Evolutionary conservation across 164 flowering plant genomes (phyloP), one percentile per base, ranked within the genome.

Genomic region (Cinnamomum chago): DNA sequence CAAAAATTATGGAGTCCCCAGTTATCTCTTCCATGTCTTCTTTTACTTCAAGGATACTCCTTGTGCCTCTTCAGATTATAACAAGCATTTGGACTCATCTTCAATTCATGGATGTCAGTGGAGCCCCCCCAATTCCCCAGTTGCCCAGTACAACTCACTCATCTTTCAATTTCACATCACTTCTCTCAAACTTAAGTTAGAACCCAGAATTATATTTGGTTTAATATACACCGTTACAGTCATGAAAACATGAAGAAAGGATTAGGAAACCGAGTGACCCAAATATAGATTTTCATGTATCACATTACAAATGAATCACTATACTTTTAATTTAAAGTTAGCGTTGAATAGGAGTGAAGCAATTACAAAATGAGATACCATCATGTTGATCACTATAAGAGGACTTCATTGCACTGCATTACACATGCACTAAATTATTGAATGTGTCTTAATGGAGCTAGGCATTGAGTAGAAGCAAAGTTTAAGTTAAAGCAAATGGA

Each of bases 391-490:
- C 72, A 70, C 47, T 40, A 55, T 70, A 27, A 70, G 35, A 27
- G 15, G 52, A 51, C 30, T 55, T 70, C 27, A 24, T 70, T 70
- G 20, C 35, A 51, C 24, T 18, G 24, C n/a, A 14, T 47, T 5
- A 25, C 60, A 14, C n/a, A 15, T 55, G n/a, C 60, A 55, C 3
- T 55, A 55, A 15, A 55, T 55, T 55, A 14, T 55, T 55, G 47
- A 55, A 55, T 20, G 28, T 22, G 14, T 25, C 13, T 28, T 24
- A 17, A 70, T 52, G 62, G 23, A 30, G n/a, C n/a, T n/a, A n/a
- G 72, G n/a, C 15, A 70, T 70, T 55, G 62, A 70, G 72, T 70
- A 20, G 72, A 70, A 55, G 72, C 62, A 25, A 70, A 70, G 72
- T 15, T 55, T 17, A 9, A 40, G 47, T 70, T 51, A 52, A 52